A percentile compares a stretch with the other conserved stretches of the same genome.
These are phyloP conservation scores for Fagopyrum homotropicum DNA, from an alignment of 148 eudicot species.

Conservation along the genomic window DNA sequence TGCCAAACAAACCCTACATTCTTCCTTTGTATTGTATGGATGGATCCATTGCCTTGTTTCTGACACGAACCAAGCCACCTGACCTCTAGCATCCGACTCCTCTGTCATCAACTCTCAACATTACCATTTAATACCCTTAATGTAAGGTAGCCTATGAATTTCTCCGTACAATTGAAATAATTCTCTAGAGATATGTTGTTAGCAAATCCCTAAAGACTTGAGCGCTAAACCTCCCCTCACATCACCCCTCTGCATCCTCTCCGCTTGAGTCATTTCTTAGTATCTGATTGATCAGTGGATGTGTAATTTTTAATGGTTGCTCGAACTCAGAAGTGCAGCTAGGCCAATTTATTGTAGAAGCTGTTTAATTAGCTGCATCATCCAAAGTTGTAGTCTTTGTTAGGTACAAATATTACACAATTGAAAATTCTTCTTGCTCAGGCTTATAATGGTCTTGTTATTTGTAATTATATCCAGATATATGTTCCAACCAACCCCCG, in stretches of 20 bases:
- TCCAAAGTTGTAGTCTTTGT: neutral
- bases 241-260: neutral
- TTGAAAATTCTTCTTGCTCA: neutral
- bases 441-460: neutral
- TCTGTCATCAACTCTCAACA: neutral
- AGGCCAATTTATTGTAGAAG: neutral
- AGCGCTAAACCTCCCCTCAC: neutral
- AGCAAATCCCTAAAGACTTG: too few species aligned
- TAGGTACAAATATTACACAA: neutral
- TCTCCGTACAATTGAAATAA: neutral
- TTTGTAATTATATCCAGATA: slow-evolving; percentile 33
- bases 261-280: neutral
- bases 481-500: slow-evolving; percentile 93
- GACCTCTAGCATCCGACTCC: neutral
- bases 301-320: neutral
- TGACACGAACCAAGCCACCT: neutral
- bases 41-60: neutral
- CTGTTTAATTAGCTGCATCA: neutral
- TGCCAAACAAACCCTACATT: neutral
- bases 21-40: neutral
- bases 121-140: neutral
- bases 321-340: neutral
- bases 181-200: neutral
- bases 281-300: neutral
- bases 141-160: neutral